Evolutionary conservation across 148 eudicot genomes (phyloP), one percentile per base, ranked within the genome.

Genomic region (Beta vulgaris): DNA sequence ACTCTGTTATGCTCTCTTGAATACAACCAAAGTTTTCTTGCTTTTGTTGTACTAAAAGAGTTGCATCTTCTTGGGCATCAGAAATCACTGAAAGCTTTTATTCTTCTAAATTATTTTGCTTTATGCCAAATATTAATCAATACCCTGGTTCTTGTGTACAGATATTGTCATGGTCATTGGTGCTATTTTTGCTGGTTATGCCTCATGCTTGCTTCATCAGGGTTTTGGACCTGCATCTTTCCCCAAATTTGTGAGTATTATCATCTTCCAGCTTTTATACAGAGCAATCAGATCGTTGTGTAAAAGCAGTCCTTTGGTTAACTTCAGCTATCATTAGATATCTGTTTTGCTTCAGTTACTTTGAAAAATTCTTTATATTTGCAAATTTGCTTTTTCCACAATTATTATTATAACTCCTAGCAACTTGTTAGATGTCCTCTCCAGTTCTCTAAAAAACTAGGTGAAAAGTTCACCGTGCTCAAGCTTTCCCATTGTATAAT

Each of bases 171-270:
- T 93, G 96, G 91, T 88, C 69, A 75, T 90, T 67, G 93, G 93
- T 51, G 96, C 96, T 61, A 74, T 89, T 74, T 35, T 93, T 66
- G 81, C 88, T 43, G 98, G 98, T 61, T 93, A 89, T 75, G 85
- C 78, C 69, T 65, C 89, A 40, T 84, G 92, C 86, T 83, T 89
- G 74, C 86, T 93, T 83, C 98, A 89, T 74, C 98, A 93, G 69
- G 96, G 98, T 79, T 81, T 88, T 67, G 87, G 96, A 75, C 71
- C 88, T 15, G 83, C 96, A 35, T 76, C 81, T 71, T 72, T 87
- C 81, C 70, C 84, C 15, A 81, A 78, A 59, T 70, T 60, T 82
- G 93, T 93, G 86, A 74, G 79, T 73, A 51, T 7, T 7, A 28
- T 61, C 25, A 18, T 40, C 53, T 61, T 5, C 15, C 39, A 19